phyloP scores from a whole-genome alignment of 352 stramenopile species.

The Globisporangium emineosum region DNA sequence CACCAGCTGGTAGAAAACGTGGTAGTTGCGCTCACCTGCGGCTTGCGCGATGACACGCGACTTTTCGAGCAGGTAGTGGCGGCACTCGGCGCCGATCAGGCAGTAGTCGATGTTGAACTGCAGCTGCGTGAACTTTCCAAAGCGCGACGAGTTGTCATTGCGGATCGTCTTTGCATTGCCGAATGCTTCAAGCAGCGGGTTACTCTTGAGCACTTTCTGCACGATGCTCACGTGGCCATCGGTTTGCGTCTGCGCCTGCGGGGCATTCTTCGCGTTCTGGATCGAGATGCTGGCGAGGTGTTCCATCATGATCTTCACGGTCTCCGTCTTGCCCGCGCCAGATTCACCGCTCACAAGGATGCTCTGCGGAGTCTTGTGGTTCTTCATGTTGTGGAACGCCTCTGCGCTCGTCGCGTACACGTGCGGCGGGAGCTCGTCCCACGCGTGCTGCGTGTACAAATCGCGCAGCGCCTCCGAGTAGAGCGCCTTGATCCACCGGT shows the following conservation, averaged over 20 bases:
- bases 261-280: conserved; percentile 39
- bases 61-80: conserved; percentile 97
- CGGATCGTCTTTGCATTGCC: conserved; percentile 91
- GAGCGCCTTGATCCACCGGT: conserved; percentile 85
- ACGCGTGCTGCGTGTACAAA: conserved; percentile 63
- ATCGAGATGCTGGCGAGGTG: conserved; percentile 90
- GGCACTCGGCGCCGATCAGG: conserved; percentile 86
- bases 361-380: conserved; percentile 69
- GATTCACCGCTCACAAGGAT: conserved; percentile 87
- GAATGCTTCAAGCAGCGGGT: conserved; percentile 89
- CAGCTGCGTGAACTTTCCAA: conserved; percentile 94
- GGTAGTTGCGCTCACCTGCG: conserved; percentile 95
- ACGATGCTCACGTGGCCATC: conserved; percentile 73
- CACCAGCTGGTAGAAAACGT: conserved; percentile 98
- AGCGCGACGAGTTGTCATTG: conserved; percentile 95
- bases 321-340: conserved; percentile 92
- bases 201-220: conserved; percentile 88
- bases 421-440: conserved; percentile 79
- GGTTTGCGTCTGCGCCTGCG: conserved; percentile 69
- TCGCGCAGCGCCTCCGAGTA: conserved; percentile 79
- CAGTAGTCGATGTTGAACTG: conserved; percentile 88
- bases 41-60: conserved; percentile 91
- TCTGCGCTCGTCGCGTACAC: conserved; percentile 88
- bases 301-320: conserved; percentile 96
- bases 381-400: conserved; percentile 82